Base-by-base conservation (phyloP, 768 basidiomycete genomes). In the Mycena polygramma region DNA sequence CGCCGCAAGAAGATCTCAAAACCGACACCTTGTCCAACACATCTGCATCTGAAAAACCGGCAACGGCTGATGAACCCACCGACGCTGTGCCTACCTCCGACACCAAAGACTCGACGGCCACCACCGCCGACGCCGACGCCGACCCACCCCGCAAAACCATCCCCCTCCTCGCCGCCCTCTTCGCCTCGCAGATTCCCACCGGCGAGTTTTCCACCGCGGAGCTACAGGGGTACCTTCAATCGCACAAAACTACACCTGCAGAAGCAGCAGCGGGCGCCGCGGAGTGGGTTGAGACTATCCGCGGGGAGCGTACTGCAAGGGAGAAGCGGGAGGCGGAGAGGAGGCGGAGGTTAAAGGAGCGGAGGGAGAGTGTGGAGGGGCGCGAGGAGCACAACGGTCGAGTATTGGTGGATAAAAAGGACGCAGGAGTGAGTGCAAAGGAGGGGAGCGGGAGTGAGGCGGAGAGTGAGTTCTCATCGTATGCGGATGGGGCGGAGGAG, bases 141-240 rank as follows among this genome's bases (percentile, higher is more conserved):
- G 30, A 3, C 30, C 13, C 35, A n/a, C 36, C 36, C 7, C 37
- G 30, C 7, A 41, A 60, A 39, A 52, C 55, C 52, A 57, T 85
- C 49, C 13, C 68, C 11, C 55, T 74, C 14, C 82, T 88, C n/a
- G 84, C 87, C 0, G 65, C 75, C 4, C 53, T 75, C 35, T 91
- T 90, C 74, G 80, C 85, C 0, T 69, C 75, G 0, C 66, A 68
- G 4, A 77, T 91, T 26, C 89, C 90, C 0, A 77, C 82, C 14
- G 72, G 84, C 54, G 83, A 84, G 66, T 88, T 90, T 73, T 87
- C 88, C 37, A 87, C 88, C 0, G 89, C 91, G 0, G 88, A 90
- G 64, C 80, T 92, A 2, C 90, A 91, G 73, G 88, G 89, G 0
- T 91, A 85, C 76, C 80, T 91, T 15, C 80, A 91, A 9, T 73